Base-by-base conservation (phyloP, 2,329 filamentous ascomycete species). In the Sporothrix brunneoviolacea region DNA sequence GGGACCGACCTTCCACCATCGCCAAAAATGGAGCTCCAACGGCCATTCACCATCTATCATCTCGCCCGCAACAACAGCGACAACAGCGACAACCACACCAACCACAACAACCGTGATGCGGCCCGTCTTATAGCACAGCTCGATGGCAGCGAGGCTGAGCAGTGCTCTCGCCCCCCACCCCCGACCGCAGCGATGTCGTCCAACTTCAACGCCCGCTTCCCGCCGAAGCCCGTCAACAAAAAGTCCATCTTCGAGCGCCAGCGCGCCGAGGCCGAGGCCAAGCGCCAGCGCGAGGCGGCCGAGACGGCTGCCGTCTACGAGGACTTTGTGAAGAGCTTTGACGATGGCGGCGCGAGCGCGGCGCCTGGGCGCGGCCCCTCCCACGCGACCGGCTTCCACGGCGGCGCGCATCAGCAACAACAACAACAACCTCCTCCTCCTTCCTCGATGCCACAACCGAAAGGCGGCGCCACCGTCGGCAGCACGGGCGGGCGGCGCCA, bases 231-330 rank as follows among this genome's bases (percentile, higher is more conserved):
- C 4, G n/a, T 50, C 36, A 38, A 42, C 18, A 93, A 91, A 68
- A 88, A 93, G 64, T 94, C 89, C 18, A 77, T 86, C 22, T 95
- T 94, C 65, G 91, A 95, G 70, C 84, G 84, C 60, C 87, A 94
- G 65, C 89, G 87, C 66, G 88, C 88, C 53, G 89, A 95, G 65
- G 88, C 87, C 51, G 89, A 95, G 72, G 89, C 88, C 21, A 95
- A 95, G 70, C 83, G 87, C 53, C 77, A 80, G 59, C 80, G 88
- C 58, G 91, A 95, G 67, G 86, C 85, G 61, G 88, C 85, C 58
- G 91, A 95, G 69, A 94, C 88, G 7, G 88, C 86, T 19, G 89
- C 88, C 21, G 88, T 90, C 1, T 87, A 91, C 65, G 82, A 89
- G 59, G 88, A 91, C 57, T 95, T 95, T 58, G 81, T 93, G 51